These are phyloP conservation scores for Chenopodium quinoa DNA, from an alignment of 148 eudicot genomes.

Conservation along the genomic window DNA sequence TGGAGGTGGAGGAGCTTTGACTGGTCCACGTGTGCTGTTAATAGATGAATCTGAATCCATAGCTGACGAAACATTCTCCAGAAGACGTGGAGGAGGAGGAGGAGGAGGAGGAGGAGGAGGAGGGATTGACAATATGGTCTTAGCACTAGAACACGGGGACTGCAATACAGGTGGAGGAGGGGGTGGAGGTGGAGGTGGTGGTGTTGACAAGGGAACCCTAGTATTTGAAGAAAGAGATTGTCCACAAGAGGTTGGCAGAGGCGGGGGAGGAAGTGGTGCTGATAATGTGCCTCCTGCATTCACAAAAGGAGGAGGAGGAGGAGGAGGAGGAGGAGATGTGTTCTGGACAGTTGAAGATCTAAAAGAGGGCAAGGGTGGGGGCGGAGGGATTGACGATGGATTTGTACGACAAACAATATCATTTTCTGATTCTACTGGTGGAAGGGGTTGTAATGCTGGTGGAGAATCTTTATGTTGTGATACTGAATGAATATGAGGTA, in stretches of 20 bases:
- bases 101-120: slow-evolving; percentile 37
- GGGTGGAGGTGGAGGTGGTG: slow-evolving; percentile 6
- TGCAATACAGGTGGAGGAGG: slow-evolving; percentile 22
- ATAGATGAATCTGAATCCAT: background rate
- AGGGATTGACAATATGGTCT: slow-evolving; percentile 14
- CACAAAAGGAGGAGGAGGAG: slow-evolving; percentile 6
- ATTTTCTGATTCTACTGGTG: slow-evolving; percentile 11
- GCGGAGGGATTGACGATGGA: slow-evolving; percentile 8
- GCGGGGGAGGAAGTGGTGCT: slow-evolving; percentile 10
- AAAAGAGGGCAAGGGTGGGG: slow-evolving; percentile 15
- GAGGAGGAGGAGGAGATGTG: background rate
- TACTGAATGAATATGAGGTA: background rate
- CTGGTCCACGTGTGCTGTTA: slow-evolving; percentile 6
- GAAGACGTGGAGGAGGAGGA: slow-evolving; percentile 27
- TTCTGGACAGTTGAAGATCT: slow-evolving; percentile 7
- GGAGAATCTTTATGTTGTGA: slow-evolving; percentile 13
- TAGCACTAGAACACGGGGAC: slow-evolving; percentile 14
- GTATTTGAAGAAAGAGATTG: slow-evolving; percentile 13
- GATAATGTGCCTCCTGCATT: slow-evolving; percentile 8
- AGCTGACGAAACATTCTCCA: slow-evolving; percentile 10
- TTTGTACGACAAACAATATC: background rate
- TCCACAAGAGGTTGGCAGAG: background rate
- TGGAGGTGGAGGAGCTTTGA: slow-evolving; percentile 30
- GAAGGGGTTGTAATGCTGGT: slow-evolving; percentile 18
- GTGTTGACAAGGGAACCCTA: slow-evolving; percentile 11